Conservation (phyloP, 1,139 yeast genomes). For the Candida sanyaensis region DNA sequence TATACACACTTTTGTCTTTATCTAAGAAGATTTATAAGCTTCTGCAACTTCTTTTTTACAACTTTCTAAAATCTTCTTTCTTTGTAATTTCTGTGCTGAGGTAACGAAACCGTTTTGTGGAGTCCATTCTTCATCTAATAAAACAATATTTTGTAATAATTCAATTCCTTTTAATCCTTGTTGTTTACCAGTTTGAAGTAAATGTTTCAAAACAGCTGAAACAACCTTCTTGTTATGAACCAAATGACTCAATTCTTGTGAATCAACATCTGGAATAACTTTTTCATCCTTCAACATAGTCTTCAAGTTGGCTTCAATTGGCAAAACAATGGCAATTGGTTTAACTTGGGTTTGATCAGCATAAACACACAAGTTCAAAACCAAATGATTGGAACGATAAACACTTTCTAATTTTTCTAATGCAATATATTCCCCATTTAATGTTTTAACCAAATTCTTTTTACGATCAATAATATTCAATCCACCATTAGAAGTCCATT, state of each 20-base stretch:
- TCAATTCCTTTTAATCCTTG: conserved; percentile 90
- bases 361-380: conserved; percentile 84
- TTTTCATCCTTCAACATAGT: conserved; percentile 55
- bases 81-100: conserved; percentile 93
- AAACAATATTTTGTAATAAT: conserved; percentile 72
- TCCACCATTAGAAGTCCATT: conserved; percentile 83
- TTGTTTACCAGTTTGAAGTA: conserved; percentile 73
- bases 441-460: conserved; percentile 94
- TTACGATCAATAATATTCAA: conserved; percentile 88
- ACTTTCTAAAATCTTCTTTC: conserved; percentile 81
- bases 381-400: conserved; percentile 81
- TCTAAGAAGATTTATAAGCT: conserved; percentile 38
- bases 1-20: neutral
- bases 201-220: conserved; percentile 55
- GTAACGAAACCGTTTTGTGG: conserved; percentile 95
- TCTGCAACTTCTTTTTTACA: conserved; percentile 60
- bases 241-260: conserved; percentile 46
- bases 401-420: conserved; percentile 86
- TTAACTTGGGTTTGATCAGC: conserved; percentile 86
- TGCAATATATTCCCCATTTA: conserved; percentile 97
- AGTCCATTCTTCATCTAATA: conserved; percentile 94
- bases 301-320: conserved; percentile 68
- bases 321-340: conserved; percentile 90
- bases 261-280: conserved; percentile 49
- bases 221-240: conserved; percentile 60